phyloP scores from a whole-genome alignment of 371 early-diverging fungal species.

The Apophysomyces variabilis region DNA sequence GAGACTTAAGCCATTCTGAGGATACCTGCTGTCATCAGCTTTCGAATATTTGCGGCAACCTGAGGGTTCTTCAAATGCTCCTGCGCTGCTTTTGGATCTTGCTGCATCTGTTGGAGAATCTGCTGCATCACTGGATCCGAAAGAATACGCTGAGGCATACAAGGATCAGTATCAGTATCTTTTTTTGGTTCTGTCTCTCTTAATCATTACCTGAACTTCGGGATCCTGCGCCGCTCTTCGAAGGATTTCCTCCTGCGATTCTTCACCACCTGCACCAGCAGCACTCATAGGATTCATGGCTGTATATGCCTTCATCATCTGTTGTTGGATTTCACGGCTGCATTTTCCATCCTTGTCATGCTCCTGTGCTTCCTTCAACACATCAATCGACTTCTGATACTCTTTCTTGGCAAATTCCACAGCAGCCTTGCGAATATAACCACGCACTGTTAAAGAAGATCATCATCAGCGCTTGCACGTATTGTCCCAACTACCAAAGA shows the following conservation, averaged over 20 bases:
- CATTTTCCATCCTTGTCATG: constrained; percentile 87
- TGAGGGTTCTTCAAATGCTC: constrained; percentile 92
- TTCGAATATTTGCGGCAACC: constrained; percentile 94
- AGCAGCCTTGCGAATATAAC: constrained; percentile 97
- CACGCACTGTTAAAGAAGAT: constrained; percentile 69
- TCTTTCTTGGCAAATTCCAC: constrained; percentile 90
- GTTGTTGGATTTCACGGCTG: constrained; percentile 81
- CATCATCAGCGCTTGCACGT: neutral
- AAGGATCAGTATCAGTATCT: neutral
- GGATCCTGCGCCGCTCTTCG: constrained; percentile 91
- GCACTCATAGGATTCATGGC: constrained; percentile 73
- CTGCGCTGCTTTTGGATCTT: constrained; percentile 90
- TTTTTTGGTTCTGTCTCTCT: neutral
- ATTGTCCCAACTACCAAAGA: neutral
- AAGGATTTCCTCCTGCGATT: constrained; percentile 80
- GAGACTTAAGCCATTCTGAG: constrained; percentile 63
- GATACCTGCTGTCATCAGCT: constrained; percentile 90
- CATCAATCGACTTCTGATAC: constrained; percentile 82
- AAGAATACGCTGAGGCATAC: constrained; percentile 65
- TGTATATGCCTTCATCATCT: constrained; percentile 75
- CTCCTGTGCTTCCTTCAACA: constrained; percentile 77
- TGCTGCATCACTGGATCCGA: constrained; percentile 95
- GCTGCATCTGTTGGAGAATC: constrained; percentile 97
- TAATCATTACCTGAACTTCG: constrained; percentile 71
- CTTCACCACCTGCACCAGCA: constrained; percentile 36